phyloP scores from a whole-genome alignment of 2,329 filamentous ascomycete genomes.

The Bretziella fagacearum region DNA sequence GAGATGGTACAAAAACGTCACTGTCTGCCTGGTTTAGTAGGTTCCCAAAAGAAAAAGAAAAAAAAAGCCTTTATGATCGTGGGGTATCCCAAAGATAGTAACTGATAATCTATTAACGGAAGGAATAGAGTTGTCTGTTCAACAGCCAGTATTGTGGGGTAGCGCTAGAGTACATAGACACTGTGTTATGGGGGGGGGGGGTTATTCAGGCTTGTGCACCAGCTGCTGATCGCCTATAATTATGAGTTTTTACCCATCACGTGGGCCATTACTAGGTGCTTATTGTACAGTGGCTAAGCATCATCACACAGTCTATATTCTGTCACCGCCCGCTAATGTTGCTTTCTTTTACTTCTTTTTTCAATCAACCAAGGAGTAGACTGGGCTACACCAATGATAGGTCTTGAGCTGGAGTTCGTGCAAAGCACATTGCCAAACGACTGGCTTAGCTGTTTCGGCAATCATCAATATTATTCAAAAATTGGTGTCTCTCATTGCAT shows the following conservation, averaged over 20 bases:
- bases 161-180: neutral
- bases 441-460: neutral
- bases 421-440: neutral
- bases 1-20: neutral
- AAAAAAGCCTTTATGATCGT: neutral
- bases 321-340: neutral
- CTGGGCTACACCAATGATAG: conserved; percentile 1
- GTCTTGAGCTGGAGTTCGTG: neutral
- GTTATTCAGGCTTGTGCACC: too few species aligned
- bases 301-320: neutral
- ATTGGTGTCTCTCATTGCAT: neutral
- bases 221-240: too few species aligned
- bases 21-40: neutral
- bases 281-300: neutral
- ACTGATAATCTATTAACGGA: neutral
- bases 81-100: neutral
- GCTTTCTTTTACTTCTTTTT: neutral
- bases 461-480: neutral
- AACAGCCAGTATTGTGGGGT: neutral
- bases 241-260: too few species aligned
- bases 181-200: too few species aligned
- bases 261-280: too few species aligned
- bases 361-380: neutral
- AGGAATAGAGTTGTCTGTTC: neutral
- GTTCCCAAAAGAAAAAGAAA: neutral